Evolutionary conservation across 2,329 filamentous ascomycete species (phyloP), one percentile per base, ranked within the genome.

Genomic region (Trichophyton simii): DNA sequence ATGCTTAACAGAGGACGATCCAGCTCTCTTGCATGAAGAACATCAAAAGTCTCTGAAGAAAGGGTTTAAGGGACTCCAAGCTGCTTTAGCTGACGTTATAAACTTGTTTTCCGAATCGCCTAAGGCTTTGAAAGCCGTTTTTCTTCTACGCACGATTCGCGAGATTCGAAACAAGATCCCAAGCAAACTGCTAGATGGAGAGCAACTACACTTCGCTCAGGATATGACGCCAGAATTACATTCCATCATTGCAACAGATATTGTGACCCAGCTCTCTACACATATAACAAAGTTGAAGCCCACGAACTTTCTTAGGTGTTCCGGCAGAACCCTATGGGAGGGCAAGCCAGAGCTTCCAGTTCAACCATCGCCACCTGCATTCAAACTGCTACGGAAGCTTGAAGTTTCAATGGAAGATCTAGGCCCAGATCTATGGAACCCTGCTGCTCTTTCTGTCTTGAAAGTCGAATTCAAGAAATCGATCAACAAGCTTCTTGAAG

Each of bases 361-460:
- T 4, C 89, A 94, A 68, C 90, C 90, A 0, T 92, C 89, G 0
- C 85, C 89, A 0, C 79, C 80, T 20, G 78, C 84, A 0, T 95
- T 95, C 69, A 82, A 81, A 63, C 85, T 95, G 60, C 69, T 96
- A 57, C 83, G 84, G 25, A 79, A 79, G 52, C 70, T 95, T 31
- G 82, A 83, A 3, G 75, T 77, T 55, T 77, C 80, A 3, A 95
- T 96, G 89, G 81, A 81, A 2, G 77, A 80, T 11, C 77, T 82
- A 2, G 91, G 91, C 0, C 78, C 82, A 54, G 92, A 96, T 71
- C 73, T 96, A 2, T 97, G 91, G 91, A 91, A 86, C 60, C 80
- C 83, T 1, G 78, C 79, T 1, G 87, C 88, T 0, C 82, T 91
- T 1, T 67, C 68, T 0, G 76, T 77, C 0, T 68, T 95, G 65